phyloP scores from a whole-genome alignment of 805 yeast species.

The Tetrapisispora phaffii region DNA sequence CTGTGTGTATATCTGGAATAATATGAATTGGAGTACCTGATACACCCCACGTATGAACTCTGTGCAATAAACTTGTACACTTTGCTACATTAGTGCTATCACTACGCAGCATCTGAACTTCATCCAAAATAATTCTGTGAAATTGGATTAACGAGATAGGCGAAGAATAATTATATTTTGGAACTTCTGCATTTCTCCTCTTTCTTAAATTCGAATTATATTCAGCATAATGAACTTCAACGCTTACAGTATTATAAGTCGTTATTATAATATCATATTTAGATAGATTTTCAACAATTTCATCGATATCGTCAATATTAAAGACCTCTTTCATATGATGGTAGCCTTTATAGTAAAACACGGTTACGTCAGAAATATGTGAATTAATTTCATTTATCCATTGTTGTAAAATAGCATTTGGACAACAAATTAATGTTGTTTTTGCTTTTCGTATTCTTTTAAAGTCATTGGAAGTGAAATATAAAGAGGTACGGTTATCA shows the following conservation, averaged over 20 bases:
- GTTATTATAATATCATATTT: slow-evolving; percentile 71
- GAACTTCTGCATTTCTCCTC: slow-evolving; percentile 20
- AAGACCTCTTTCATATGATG: slow-evolving; percentile 27
- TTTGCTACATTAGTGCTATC: slow-evolving; percentile 68
- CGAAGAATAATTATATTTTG: slow-evolving; percentile 52
- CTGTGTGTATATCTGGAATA: slow-evolving; percentile 58
- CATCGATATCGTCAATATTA: slow-evolving; percentile 12
- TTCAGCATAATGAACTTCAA: slow-evolving; percentile 70
- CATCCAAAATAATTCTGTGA: slow-evolving; percentile 86
- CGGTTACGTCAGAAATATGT: slow-evolving; percentile 40
- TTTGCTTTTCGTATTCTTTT: slow-evolving; percentile 36
- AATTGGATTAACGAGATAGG: slow-evolving; percentile 77
- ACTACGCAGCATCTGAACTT: slow-evolving; percentile 81
- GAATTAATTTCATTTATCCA: slow-evolving; percentile 67
- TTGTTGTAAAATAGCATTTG: slow-evolving; percentile 72
- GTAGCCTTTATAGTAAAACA: slow-evolving; percentile 57
- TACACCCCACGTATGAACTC: slow-evolving; percentile 93
- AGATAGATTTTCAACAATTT: slow-evolving; percentile 44
- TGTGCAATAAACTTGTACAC: slow-evolving; percentile 68
- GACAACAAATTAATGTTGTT: slow-evolving; percentile 77
- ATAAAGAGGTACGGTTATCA: not conserved
- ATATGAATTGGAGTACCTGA: slow-evolving; percentile 87
- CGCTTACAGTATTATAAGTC: slow-evolving; percentile 60
- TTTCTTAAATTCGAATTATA: slow-evolving; percentile 44
- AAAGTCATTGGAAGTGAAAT: slow-evolving; percentile 12